Conservation (phyloP, 1,139 yeast genomes). For the Blastobotrys elegans region DNA sequence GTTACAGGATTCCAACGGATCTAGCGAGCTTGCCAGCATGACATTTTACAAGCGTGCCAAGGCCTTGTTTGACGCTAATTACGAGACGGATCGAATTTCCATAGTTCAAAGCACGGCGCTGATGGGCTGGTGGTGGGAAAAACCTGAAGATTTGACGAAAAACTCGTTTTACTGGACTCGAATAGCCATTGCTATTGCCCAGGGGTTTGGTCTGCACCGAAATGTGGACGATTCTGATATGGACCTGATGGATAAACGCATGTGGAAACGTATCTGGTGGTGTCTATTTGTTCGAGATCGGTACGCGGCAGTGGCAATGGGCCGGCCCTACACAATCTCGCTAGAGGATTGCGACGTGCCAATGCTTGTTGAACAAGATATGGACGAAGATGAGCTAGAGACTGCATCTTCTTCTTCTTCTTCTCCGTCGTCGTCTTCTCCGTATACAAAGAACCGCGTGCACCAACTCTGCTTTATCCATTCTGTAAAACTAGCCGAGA, state of each 20-base stretch:
- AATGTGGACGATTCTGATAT: constrained; percentile 31
- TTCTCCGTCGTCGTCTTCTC: constrained; percentile 39
- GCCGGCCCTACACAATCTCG: constrained; percentile 66
- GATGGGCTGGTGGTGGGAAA: constrained; percentile 71
- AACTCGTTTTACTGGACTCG: constrained; percentile 77
- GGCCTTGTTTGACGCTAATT: constrained; percentile 66
- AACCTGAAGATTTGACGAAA: constrained; percentile 70
- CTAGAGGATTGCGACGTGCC: constrained; percentile 75
- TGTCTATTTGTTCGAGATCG: constrained; percentile 68
- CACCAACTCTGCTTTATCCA: constrained; percentile 58
- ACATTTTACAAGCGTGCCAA: constrained; percentile 75
- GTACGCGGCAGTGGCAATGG: constrained; percentile 68
- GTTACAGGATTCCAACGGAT: constrained; percentile 51
- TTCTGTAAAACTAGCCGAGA: constrained; percentile 63
- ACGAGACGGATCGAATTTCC: constrained; percentile 65
- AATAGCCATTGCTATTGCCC: constrained; percentile 68
- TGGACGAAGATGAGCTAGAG: constrained; percentile 56
- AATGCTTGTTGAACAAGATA: constrained; percentile 63
- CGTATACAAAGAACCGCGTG: constrained; percentile 44
- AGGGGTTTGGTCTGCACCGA: constrained; percentile 74
- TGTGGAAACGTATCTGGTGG: constrained; percentile 81
- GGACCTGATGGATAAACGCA: constrained; percentile 46
- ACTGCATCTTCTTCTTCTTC: no score
- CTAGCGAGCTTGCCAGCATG: constrained; percentile 53
- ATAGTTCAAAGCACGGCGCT: constrained; percentile 63